Base-by-base conservation (phyloP, 495 filamentous ascomycete species). In the Aspergillus campestris region DNA sequence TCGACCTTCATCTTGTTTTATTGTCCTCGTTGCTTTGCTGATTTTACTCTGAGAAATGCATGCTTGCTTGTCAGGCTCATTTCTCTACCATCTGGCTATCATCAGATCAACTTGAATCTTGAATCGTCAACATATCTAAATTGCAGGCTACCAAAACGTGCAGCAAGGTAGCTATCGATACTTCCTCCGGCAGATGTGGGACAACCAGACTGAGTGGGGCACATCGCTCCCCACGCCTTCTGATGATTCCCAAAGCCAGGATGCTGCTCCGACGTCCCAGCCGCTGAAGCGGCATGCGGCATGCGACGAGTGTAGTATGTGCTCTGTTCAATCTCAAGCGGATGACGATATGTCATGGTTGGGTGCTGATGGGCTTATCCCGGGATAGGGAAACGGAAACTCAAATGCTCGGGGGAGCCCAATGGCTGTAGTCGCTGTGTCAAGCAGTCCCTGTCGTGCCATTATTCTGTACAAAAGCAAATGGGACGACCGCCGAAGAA, bases 401-500 rank as follows among this genome's bases (percentile, higher is more conserved):
- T 73, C 40, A 73, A 72, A 61, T 73, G 70, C 57, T 73, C 70
- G 3, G 70, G 70, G 0, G 67, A 72, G 40, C 30, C 47, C n/a
- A 50, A 53, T 9, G 70, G 70, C 1, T 73, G 70, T 44, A 51
- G 51, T 41, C 64, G 70, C 15, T 73, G 70, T 41, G 45, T 59
- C 46, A 69, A 67, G 32, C 69, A 73, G 42, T 57, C 58, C 3
- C 57, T 73, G 12, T 13, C 31, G 44, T 73, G 70, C 39, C 61
- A 70, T 45, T 73, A 72, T 42, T 73, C 70, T 3, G 49, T 62
- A 48, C 70, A 73, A 42, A 73, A 72, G 46, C 66, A 64, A 39
- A 73, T 73, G 70, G 70, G 70, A 28, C 60, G 70, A 9, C 70
- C 69, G 0, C 66, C 64, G 3, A 73, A 73, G 58, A 73, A 69